phyloP scores from a whole-genome alignment of 306 rosid species.

The Vigna angularis region DNA sequence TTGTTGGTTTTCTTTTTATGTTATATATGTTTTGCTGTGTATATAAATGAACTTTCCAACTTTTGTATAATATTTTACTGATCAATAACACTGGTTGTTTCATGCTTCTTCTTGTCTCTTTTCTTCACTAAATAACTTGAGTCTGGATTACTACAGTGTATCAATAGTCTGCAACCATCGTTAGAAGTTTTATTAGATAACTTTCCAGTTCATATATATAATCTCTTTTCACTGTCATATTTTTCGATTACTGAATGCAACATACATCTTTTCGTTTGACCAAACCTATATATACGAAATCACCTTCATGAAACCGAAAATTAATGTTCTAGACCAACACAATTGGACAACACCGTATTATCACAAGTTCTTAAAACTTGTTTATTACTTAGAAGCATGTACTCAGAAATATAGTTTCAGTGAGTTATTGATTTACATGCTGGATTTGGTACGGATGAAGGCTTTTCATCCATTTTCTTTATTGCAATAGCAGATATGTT shows the following conservation, averaged over 20 bases:
- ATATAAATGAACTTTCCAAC: too few relatives aligned
- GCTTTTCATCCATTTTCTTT: not conserved
- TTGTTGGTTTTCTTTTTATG: too few relatives aligned
- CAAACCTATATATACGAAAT: not conserved
- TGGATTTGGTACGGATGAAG: slow-evolving; percentile 34
- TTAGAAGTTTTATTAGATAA: not conserved
- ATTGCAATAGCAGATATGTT: not conserved
- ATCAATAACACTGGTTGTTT: too few relatives aligned
- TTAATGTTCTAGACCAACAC: not conserved
- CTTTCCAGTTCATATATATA: not conserved
- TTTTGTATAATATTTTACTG: too few relatives aligned
- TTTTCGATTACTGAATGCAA: slow-evolving; percentile 9
- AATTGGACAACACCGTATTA: not conserved
- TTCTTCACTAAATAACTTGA: too few relatives aligned
- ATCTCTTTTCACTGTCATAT: not conserved
- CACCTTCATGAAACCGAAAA: not conserved
- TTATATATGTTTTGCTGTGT: too few relatives aligned
- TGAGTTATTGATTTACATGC: not conserved
- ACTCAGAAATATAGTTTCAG: not conserved
- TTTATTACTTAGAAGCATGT: not conserved
- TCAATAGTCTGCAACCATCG: not conserved
- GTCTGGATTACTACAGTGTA: too few relatives aligned
- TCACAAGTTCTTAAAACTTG: not conserved
- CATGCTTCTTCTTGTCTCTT: too few relatives aligned
- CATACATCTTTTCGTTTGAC: not conserved